These are phyloP conservation scores for Pichia deserticola DNA, from an alignment of 805 yeast genomes.

Conservation along the genomic window DNA sequence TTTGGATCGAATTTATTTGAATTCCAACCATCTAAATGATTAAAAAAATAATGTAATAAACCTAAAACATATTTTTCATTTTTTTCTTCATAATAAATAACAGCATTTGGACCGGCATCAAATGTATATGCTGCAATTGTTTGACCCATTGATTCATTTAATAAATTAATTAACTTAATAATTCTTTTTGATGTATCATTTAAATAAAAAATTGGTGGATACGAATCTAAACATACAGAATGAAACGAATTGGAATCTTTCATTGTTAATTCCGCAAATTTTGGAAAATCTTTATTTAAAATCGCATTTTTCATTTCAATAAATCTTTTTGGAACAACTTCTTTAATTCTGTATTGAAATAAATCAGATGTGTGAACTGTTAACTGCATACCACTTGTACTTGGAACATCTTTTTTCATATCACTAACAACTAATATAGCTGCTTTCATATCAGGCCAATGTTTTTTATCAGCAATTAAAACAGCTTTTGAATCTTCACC, in stretches of 20 bases:
- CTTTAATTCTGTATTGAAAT: slow-evolving; percentile 68
- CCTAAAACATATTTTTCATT: slow-evolving; percentile 72
- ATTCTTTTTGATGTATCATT: slow-evolving; percentile 84
- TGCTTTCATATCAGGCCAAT: slow-evolving; percentile 93
- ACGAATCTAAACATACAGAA: slow-evolving; percentile 93
- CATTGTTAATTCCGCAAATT: slow-evolving; percentile 90
- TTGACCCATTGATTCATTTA: slow-evolving; percentile 61
- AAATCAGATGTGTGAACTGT: slow-evolving; percentile 87
- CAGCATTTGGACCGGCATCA: slow-evolving; percentile 99
- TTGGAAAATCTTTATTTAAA: slow-evolving; percentile 60
- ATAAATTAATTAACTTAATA: slow-evolving; percentile 67
- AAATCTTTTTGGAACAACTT: slow-evolving; percentile 84
- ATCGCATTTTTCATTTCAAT: slow-evolving; percentile 77
- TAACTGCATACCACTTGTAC: slow-evolving; percentile 93
- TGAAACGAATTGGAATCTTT: slow-evolving; percentile 95
- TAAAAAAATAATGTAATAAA: slow-evolving; percentile 54
- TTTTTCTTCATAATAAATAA: slow-evolving; percentile 74
- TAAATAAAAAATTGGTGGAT: slow-evolving; percentile 91
- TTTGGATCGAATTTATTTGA: slow-evolving; percentile 24
- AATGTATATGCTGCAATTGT: slow-evolving; percentile 91
- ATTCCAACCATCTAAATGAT: slow-evolving; percentile 63
- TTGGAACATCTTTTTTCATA: slow-evolving; percentile 88
- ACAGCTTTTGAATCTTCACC: slow-evolving; percentile 96
- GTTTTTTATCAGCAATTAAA: slow-evolving; percentile 72
- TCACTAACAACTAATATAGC: slow-evolving; percentile 89